Evolutionary conservation across 805 yeast species (phyloP).

Genomic region (Diddensiella santjacobensis): DNA sequence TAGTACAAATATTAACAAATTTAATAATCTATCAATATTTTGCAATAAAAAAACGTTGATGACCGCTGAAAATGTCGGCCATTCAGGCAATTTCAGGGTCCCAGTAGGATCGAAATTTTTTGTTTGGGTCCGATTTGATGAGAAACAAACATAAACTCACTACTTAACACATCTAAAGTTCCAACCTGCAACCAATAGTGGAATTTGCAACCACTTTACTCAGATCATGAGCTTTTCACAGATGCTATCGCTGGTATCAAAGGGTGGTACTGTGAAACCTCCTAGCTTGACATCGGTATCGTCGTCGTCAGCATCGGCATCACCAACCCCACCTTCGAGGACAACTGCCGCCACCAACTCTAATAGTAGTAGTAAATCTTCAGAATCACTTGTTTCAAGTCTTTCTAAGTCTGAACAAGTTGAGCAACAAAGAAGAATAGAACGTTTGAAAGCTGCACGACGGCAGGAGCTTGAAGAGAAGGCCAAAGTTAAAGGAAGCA

Average conservation of each 20-base stretch:
- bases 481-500: conserved; percentile 23
- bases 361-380: background rate
- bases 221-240: conserved; percentile 26
- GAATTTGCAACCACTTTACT: no score
- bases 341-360: background rate
- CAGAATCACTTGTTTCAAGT: conserved; percentile 2
- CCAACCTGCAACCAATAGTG: no score
- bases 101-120: no score
- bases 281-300: background rate
- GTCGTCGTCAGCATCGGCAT: conserved; percentile 2
- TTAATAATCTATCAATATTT: no score
- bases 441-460: conserved; percentile 30
- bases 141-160: no score
- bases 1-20: no score
- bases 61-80: no score
- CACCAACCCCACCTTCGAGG: conserved; percentile 1
- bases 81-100: no score
- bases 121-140: no score
- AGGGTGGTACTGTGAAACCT: conserved; percentile 1
- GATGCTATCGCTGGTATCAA: conserved; percentile 26
- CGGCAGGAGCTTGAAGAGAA: conserved; percentile 17
- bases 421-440: conserved; percentile 25
- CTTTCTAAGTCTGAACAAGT: conserved; percentile 22
- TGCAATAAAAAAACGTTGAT: no score
- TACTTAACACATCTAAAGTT: no score